A percentile compares a stretch with the other conserved stretches of the same genome.
These are phyloP conservation scores for Trichopus zeylanicus DNA, from an alignment of 116 monocot genomes.

Conservation along the genomic window DNA sequence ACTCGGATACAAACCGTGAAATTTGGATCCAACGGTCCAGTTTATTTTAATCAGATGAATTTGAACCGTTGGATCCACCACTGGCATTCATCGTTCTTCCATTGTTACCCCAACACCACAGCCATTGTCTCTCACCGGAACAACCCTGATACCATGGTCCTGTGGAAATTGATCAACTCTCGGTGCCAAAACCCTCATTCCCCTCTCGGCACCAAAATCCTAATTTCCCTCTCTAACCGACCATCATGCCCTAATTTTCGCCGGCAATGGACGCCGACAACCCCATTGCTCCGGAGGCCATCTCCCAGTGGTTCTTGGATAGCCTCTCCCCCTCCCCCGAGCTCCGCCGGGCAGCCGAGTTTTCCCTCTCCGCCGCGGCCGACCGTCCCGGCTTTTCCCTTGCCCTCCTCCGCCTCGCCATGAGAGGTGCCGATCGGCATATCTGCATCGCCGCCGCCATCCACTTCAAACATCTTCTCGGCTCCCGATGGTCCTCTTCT, in stretches of 20 bases:
- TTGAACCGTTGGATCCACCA: too few species aligned
- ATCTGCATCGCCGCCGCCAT: conserved; percentile 73
- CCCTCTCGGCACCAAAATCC: too few species aligned
- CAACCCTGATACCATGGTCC: too few species aligned
- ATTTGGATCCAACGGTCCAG: too few species aligned
- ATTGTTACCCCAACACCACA: too few species aligned
- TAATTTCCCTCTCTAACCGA: background rate
- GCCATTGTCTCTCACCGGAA: too few species aligned
- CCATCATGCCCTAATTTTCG: too few species aligned
- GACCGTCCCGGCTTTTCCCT: conserved; percentile 55
- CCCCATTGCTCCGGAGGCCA: conserved; percentile 31
- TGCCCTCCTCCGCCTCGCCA: conserved; percentile 69
- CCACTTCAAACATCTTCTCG: conserved; percentile 89
- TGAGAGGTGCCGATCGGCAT: conserved; percentile 35
- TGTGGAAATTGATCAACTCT: too few species aligned
- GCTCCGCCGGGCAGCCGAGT: conserved; percentile 76
- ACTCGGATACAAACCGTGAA: too few species aligned
- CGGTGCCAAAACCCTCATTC: too few species aligned
- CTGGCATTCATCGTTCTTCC: too few species aligned
- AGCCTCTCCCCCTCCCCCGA: conserved; percentile 60
- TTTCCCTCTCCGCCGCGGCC: conserved; percentile 50
- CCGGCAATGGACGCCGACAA: conserved; percentile 4
- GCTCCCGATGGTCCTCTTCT: conserved; percentile 49
- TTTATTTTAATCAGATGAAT: too few species aligned
- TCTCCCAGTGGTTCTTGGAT: conserved; percentile 64